phyloP scores from a whole-genome alignment of 768 basidiomycete genomes.

The Daedalea quercina region DNA sequence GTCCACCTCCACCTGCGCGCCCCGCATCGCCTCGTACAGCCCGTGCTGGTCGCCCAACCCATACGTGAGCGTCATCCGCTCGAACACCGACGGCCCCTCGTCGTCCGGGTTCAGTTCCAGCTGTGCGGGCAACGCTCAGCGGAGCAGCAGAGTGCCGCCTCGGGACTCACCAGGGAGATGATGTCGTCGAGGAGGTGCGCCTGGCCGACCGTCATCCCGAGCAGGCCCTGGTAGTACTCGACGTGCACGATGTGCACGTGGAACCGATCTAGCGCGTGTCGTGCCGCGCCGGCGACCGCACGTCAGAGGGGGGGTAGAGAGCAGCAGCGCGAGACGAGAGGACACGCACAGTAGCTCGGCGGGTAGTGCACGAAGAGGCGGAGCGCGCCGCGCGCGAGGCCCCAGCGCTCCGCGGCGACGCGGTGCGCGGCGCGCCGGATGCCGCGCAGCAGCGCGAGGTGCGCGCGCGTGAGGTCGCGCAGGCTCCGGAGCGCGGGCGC shows the following conservation, averaged over 20 bases:
- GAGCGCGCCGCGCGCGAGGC: constrained; percentile 51
- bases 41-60: constrained; percentile 79
- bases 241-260: constrained; percentile 90
- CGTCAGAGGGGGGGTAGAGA: too few relatives aligned
- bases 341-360: constrained; percentile 81
- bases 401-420: constrained; percentile 59
- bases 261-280: constrained; percentile 66
- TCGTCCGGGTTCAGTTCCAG: constrained; percentile 50
- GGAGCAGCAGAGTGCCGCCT: background rate
- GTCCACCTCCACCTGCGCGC: constrained; percentile 8
- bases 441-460: constrained; percentile 59
- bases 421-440: constrained; percentile 52
- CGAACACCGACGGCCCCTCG: constrained; percentile 50
- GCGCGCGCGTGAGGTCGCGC: constrained; percentile 62
- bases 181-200: constrained; percentile 91
- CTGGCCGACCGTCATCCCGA: constrained; percentile 82
- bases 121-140: constrained; percentile 28
- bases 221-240: constrained; percentile 46
- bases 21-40: constrained; percentile 31
- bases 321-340: background rate
- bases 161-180: constrained; percentile 63
- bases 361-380: constrained; percentile 92
- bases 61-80: constrained; percentile 75
- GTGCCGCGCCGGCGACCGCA: background rate
- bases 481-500: constrained; percentile 60